Base-by-base conservation (phyloP, 1,284 basidiomycete genomes). In the Golubevia sp. region DNA sequence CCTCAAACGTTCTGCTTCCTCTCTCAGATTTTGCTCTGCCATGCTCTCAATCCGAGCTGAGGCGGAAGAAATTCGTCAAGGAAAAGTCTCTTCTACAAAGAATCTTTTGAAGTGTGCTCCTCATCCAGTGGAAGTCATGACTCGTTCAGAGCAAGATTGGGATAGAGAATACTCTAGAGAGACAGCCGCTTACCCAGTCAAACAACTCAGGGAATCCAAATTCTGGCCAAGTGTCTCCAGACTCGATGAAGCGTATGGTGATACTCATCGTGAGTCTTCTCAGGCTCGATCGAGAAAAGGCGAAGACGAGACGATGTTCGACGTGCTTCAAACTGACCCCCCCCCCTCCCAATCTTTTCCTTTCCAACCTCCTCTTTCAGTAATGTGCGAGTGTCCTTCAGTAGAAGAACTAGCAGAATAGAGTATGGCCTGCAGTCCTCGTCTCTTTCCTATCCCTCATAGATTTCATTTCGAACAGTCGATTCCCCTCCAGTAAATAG, bases 41-140 rank as follows among this genome's bases (percentile, higher is more conserved):
- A 94, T 98, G 91, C 95, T 99, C 71, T 88, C 91, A 70, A 99
- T 99, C 74, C 91, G 94, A 59, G 87, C 90, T 71, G 96, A 99
- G 85, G 93, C 90, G 0, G 91, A 96, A 69, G 93, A 96, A 67
- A 88, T 99, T 74, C 88, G 91, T 54, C 86, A 88, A 15, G 95
- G 94, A 58, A 91, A 90, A 79, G 92, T 92, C 86, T 67, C 70
- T 53, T 34, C 53, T 25, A 5, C 15, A n/a, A 59, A 71, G 68
- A 98, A 98, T 84, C 85, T 97, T 49, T 87, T 99, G 73, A 94
- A 91, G 85, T 94, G 97, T 78, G 93, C 96, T 0, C 96, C 96
- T 50, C 96, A 98, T 84, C 91, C 96, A 0, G 87, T 93, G 49
- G 88, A 90, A 50, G 88, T 91, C 50, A 87, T 98, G 59, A 87